phyloP scores from a whole-genome alignment of 345 rosid genomes.

The Erucastrum elatum region DNA sequence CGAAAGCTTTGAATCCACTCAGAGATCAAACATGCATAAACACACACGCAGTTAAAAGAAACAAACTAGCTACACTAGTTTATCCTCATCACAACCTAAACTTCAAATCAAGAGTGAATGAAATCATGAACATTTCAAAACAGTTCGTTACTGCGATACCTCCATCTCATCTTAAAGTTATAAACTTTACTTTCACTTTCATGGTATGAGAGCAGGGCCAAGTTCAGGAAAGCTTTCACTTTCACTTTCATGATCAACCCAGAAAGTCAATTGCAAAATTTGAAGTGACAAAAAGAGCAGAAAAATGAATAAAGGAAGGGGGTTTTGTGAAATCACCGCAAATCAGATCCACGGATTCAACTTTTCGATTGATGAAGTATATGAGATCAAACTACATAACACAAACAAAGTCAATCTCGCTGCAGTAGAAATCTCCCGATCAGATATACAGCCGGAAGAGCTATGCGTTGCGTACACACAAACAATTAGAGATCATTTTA shows the following conservation, averaged over 20 bases:
- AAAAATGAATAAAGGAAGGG: not conserved
- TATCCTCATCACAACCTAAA: not conserved
- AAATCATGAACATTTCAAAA: not conserved
- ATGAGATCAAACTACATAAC: slow-evolving; percentile 20
- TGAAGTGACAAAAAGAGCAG: not conserved
- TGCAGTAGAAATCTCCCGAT: slow-evolving; percentile 20
- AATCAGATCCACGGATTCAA: slow-evolving; percentile 37
- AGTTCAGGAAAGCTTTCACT: no score
- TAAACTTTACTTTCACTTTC: no score
- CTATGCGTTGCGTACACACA: slow-evolving; percentile 5
- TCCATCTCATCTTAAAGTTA: not conserved
- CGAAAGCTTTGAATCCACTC: not conserved
- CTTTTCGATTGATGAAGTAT: not conserved
- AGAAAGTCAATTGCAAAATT: not conserved
- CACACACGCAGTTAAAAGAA: not conserved
- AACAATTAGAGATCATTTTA: not conserved
- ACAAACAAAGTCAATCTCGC: slow-evolving; percentile 25
- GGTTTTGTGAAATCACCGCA: slow-evolving; percentile 28
- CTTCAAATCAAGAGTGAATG: not conserved
- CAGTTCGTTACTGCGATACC: no score
- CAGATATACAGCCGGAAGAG: slow-evolving; percentile 3
- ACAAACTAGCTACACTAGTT: slow-evolving; percentile 1
- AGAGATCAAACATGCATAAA: no score
- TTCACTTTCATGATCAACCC: no score
- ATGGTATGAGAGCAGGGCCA: no score